Evolutionary conservation across 2,329 filamentous ascomycete species (phyloP).

Genomic region (Sporothrix pallida): DNA sequence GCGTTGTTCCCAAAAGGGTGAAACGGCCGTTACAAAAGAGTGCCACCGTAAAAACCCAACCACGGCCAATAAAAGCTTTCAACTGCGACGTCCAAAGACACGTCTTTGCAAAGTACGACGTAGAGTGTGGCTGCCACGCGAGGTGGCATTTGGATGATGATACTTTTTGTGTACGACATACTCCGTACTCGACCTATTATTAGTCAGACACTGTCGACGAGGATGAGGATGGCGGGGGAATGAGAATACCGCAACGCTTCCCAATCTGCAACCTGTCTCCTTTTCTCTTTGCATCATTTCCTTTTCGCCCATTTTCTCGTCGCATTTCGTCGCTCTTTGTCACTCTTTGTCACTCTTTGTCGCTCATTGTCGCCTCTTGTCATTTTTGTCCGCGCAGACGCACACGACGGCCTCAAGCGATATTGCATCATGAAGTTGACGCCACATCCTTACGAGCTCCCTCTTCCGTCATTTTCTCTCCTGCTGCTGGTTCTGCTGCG

Average conservation of each 20-base stretch:
- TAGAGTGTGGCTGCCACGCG: too few relatives aligned
- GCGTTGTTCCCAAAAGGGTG: too few relatives aligned
- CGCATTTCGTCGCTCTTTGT: background rate
- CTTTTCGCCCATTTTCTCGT: background rate
- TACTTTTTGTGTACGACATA: background rate
- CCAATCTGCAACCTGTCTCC: conserved; percentile 7
- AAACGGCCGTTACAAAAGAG: too few relatives aligned
- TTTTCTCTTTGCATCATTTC: background rate
- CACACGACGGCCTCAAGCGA: background rate
- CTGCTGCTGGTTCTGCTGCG: conserved; percentile 13
- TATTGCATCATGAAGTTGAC: conserved; percentile 1
- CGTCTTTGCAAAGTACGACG: too few relatives aligned
- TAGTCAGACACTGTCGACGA: background rate
- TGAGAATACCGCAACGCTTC: background rate
- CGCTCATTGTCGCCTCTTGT: background rate
- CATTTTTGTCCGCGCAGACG: background rate
- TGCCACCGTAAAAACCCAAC: too few relatives aligned
- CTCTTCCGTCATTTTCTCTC: conserved; percentile 12
- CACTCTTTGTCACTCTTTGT: background rate
- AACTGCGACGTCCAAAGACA: too few relatives aligned
- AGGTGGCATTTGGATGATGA: background rate
- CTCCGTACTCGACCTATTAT: background rate
- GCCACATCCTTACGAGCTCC: background rate
- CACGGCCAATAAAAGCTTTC: too few relatives aligned
- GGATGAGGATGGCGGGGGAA: background rate